phyloP scores from a whole-genome alignment of 768 basidiomycete genomes.

The Phlebiopsis flavidoalba region DNA sequence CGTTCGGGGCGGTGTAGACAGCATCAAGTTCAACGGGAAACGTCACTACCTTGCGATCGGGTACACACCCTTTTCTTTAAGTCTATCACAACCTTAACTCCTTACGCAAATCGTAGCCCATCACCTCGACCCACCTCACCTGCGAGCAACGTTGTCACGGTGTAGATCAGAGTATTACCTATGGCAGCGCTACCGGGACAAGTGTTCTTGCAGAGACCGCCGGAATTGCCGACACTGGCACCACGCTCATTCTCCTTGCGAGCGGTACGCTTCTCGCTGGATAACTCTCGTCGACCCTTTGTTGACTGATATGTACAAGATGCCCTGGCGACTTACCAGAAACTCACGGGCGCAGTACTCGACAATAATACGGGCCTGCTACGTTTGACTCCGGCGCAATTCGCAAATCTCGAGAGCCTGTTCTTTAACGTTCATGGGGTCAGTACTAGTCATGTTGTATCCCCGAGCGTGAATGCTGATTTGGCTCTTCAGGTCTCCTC shows the following conservation, averaged over 20 bases:
- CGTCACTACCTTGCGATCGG: background rate
- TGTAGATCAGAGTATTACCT: slow-evolving; percentile 10
- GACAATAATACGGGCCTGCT: slow-evolving; percentile 17
- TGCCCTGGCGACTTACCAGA: slow-evolving; percentile 20
- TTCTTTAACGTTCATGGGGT: slow-evolving; percentile 18
- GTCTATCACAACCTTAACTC: background rate
- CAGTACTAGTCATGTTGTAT: background rate
- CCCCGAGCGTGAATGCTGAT: no score
- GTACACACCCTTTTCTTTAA: background rate
- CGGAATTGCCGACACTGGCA: slow-evolving; percentile 30
- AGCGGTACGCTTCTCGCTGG: slow-evolving; percentile 12
- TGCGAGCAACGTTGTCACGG: slow-evolving; percentile 9
- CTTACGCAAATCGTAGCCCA: slow-evolving; percentile 2
- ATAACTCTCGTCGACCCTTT: background rate
- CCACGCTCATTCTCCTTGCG: slow-evolving; percentile 25
- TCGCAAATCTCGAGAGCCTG: slow-evolving; percentile 16
- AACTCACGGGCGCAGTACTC: slow-evolving; percentile 13
- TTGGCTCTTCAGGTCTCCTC: slow-evolving; percentile 23
- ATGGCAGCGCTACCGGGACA: slow-evolving; percentile 8
- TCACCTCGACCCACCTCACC: slow-evolving; percentile 10
- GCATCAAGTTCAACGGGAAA: slow-evolving; percentile 5
- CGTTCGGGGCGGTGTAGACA: slow-evolving; percentile 4
- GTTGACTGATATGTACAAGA: slow-evolving; percentile 6
- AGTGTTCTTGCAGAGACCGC: slow-evolving; percentile 14
- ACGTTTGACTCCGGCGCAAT: slow-evolving; percentile 16